These are phyloP conservation scores for Neonectria ditissima DNA, from an alignment of 2,329 filamentous ascomycete species.

Conservation along the genomic window DNA sequence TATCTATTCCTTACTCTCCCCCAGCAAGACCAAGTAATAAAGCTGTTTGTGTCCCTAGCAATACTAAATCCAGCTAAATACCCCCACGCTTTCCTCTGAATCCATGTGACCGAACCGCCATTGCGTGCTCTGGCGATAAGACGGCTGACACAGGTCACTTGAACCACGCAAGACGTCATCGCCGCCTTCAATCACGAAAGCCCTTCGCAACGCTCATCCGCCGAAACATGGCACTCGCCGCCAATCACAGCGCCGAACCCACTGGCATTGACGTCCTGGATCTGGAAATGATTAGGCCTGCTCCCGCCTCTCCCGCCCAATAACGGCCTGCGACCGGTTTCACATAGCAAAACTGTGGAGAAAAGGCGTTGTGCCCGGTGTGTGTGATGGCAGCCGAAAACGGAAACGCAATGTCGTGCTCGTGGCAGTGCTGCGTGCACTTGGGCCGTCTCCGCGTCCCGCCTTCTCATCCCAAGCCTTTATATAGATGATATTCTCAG, in stretches of 20 bases:
- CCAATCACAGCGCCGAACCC: background rate
- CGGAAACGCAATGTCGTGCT: constrained; percentile 3
- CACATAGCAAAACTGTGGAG: background rate
- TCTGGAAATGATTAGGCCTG: background rate
- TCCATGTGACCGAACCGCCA: background rate
- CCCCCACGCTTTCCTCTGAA: background rate
- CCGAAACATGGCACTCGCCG: background rate
- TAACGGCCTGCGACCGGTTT: background rate
- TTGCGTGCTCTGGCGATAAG: constrained; percentile 3
- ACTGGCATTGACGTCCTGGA: background rate
- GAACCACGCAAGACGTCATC: constrained; percentile 8
- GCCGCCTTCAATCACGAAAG: background rate
- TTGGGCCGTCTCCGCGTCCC: background rate
- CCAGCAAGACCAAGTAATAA: too few species aligned
- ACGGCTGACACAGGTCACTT: background rate
- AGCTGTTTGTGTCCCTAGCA: too few species aligned
- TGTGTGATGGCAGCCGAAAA: background rate
- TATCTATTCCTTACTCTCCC: too few species aligned
- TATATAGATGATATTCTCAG: background rate
- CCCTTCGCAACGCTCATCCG: background rate
- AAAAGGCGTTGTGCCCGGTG: background rate
- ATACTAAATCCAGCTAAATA: background rate
- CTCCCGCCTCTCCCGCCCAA: background rate
- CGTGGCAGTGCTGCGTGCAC: background rate
- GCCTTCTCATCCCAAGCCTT: background rate